Evolutionary conservation across 2,329 filamentous ascomycete species (phyloP), one percentile per base, ranked within the genome.

Genomic region (Trichoderma sp.): DNA sequence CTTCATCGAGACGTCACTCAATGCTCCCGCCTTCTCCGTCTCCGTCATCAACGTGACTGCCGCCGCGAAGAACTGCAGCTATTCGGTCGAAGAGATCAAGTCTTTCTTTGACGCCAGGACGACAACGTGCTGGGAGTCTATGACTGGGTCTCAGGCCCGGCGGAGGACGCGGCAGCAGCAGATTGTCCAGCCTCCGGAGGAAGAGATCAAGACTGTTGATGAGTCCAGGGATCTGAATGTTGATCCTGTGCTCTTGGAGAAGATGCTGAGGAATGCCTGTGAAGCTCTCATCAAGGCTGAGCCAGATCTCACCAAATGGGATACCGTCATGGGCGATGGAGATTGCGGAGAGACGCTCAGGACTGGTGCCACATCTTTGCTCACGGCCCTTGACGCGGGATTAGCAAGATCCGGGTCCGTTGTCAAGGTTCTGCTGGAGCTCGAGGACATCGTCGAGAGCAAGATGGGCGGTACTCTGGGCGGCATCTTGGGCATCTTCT

Each of bases 1-100:
- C 1, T 87, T 85, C 30, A 83, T 88, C 64, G 90, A 91, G 82
- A 91, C 89, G 0, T 90, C 87, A 17, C 81, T 92, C 70, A 91
- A 91, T 68, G 89, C 88, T 0, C 83, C 88, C 0, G 89, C 88
- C 0, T 91, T 91, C 72, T 89, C 86, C 15, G 82, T 91, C 6
- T 89, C 88, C 3, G 70, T 91, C 56, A 77, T 90, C 71, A 90
- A 88, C 73, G 72, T 87, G 45, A 81, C 82, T 0, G 80, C 78
- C 0, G 79, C 81, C 0, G 79, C 82, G 0, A 71, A 71, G 56
- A 78, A 77, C 66, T 81, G 78, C 71, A 68, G 75, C 2, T 84
- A 83, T 72, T 79, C 80, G 0, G 74, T 73, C 43, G 79, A 78
- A 1, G 81, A 87, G 10, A 83, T 91, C 77, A 82, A 89, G 67